These are phyloP conservation scores for Cutaneotrichosporon arboriforme DNA, from an alignment of 1,284 basidiomycete species.

Conservation along the genomic window DNA sequence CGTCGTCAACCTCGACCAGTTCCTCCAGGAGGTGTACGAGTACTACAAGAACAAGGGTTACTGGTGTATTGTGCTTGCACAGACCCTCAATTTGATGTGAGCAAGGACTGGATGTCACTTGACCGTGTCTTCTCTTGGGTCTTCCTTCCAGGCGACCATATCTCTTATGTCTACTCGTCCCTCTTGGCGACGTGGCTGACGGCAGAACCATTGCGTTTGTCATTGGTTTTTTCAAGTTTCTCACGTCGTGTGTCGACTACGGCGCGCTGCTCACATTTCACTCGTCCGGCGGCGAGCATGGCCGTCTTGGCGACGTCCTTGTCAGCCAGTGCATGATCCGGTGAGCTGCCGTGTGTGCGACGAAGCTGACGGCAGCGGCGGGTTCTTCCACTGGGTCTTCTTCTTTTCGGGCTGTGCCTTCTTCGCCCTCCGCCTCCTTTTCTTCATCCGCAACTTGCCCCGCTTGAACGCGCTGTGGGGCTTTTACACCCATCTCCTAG, in stretches of 20 bases:
- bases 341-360: conserved; percentile 53
- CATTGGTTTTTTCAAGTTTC: conserved; percentile 91
- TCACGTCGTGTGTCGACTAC: conserved; percentile 93
- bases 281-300: conserved; percentile 27
- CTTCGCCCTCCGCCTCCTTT: conserved; percentile 59
- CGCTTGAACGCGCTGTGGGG: conserved; percentile 85
- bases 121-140: conserved; percentile 97
- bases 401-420: conserved; percentile 73
- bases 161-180: too few relatives aligned
- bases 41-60: conserved; percentile 97
- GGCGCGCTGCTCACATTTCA: conserved; percentile 55
- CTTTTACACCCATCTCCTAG: conserved; percentile 62
- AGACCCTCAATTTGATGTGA: conserved; percentile 84
- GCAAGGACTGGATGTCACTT: conserved; percentile 65
- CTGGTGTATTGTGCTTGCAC: conserved; percentile 82
- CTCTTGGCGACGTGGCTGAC: conserved; percentile 3
- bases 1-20: conserved; percentile 90
- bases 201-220: conserved; percentile 91
- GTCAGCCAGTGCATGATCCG: conserved; percentile 71
- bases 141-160: too few relatives aligned
- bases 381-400: conserved; percentile 55
- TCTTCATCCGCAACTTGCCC: conserved; percentile 55
- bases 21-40: conserved; percentile 82
- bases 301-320: conserved; percentile 68
- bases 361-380: conserved; percentile 11